phyloP scores from a whole-genome alignment of 192 early-diverging fungal species.

The Umbelopsis sp. region DNA sequence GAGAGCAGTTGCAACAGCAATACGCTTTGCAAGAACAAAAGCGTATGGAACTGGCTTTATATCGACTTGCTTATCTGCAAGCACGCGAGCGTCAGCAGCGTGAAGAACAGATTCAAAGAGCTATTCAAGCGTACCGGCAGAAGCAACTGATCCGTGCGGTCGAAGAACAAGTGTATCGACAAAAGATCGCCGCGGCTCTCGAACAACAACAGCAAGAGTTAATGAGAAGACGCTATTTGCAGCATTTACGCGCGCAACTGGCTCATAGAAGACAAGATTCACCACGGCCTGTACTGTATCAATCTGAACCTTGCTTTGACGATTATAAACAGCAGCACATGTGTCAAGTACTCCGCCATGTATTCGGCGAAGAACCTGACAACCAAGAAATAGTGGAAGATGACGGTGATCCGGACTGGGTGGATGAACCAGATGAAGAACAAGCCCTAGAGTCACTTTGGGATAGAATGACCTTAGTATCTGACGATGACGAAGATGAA shows the following conservation, averaged over 20 bases:
- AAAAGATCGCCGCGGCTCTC: conserved; percentile 2
- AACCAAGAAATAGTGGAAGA: not conserved
- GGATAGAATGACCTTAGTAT: not conserved
- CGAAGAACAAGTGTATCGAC: conserved; percentile 16
- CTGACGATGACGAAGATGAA: not conserved
- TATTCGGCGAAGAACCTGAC: not conserved
- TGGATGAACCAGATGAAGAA: not conserved
- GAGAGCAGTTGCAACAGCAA: conserved; percentile 14
- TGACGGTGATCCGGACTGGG: conserved; percentile 12
- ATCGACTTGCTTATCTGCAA: not conserved
- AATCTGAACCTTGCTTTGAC: not conserved
- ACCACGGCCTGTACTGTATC: not conserved
- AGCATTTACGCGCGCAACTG: not conserved
- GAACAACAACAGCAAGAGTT: conserved; percentile 7
- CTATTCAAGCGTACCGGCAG: conserved; percentile 7
- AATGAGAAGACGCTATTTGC: not conserved
- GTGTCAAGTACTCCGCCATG: conserved; percentile 5
- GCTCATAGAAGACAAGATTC: not conserved
- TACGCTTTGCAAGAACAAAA: conserved; percentile 11
- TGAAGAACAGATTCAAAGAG: conserved; percentile 8
- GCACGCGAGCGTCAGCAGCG: not conserved
- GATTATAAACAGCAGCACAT: conserved; percentile 1
- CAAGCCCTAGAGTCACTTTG: not conserved
- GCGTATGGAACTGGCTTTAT: not conserved
- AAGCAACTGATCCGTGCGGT: conserved; percentile 15